Evolutionary conservation across 371 early-diverging fungal genomes (phyloP).

Genomic region (Rhizopus delemar): DNA sequence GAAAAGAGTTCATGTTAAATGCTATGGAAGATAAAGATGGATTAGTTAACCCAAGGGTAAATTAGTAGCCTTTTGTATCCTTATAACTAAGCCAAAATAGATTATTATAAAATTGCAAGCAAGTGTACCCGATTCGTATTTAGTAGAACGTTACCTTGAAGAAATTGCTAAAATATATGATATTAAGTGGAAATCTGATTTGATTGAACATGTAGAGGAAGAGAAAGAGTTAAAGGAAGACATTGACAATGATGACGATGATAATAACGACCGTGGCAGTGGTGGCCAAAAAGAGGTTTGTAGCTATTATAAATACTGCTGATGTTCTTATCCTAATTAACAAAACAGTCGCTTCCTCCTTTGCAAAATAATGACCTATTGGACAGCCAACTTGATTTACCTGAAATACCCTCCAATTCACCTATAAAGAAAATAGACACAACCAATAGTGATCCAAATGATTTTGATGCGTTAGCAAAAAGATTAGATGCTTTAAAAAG

Average conservation of each 20-base stretch:
- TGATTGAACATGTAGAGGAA: constrained; percentile 40
- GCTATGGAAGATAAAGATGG: constrained; percentile 78
- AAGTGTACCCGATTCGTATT: constrained; percentile 73
- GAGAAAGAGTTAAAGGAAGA: constrained; percentile 19
- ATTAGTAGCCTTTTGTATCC: neutral
- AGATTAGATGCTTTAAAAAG: constrained; percentile 76
- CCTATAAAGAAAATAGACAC: constrained; percentile 24
- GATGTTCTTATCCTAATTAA: neutral
- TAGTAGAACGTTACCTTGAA: constrained; percentile 85
- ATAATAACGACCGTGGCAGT: constrained; percentile 18
- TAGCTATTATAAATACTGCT: too few species aligned
- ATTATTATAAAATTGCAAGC: constrained; percentile 79
- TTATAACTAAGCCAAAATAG: constrained; percentile 35
- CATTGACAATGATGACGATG: constrained; percentile 7
- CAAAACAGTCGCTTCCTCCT: constrained; percentile 23
- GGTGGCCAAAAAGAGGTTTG: constrained; percentile 20
- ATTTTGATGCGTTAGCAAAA: constrained; percentile 71
- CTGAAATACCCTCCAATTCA: constrained; percentile 38
- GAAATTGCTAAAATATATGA: constrained; percentile 86
- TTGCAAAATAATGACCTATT: neutral
- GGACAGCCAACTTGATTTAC: constrained; percentile 28
- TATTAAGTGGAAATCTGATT: constrained; percentile 69
- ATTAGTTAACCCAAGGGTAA: constrained; percentile 76
- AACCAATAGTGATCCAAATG: constrained; percentile 27
- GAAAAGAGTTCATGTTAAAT: constrained; percentile 75